These are phyloP conservation scores for Albugo laibachii DNA, from an alignment of 352 stramenopile genomes.

Conservation along the genomic window DNA sequence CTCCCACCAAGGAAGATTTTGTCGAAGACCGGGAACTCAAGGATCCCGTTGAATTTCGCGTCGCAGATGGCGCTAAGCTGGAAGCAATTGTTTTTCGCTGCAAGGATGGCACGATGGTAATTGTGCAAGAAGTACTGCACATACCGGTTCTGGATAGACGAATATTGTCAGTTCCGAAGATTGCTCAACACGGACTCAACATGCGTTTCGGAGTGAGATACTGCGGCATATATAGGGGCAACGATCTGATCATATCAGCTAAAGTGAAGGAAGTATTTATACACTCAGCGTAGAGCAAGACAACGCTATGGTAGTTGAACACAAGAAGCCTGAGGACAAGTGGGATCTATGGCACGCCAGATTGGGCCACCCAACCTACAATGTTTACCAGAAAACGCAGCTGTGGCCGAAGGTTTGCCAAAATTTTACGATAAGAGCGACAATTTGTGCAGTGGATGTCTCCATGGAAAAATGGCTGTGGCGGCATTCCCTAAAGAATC, in stretches of 20 bases:
- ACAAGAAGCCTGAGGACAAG: not conserved
- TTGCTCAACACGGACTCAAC: too few relatives aligned
- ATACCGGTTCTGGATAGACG: slow-evolving; percentile 5
- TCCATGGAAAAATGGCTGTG: too few relatives aligned
- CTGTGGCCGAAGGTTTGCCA: too few relatives aligned
- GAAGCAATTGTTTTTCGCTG: slow-evolving; percentile 1
- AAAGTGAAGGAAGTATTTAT: slow-evolving; percentile 7
- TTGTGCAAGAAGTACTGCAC: slow-evolving; percentile 4
- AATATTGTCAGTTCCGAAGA: too few relatives aligned
- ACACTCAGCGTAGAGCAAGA: slow-evolving; percentile 5
- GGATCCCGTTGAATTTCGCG: slow-evolving; percentile 3
- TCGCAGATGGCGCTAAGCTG: slow-evolving; percentile 6
- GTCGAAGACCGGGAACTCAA: slow-evolving; percentile 1
- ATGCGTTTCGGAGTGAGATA: too few relatives aligned
- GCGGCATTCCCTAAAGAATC: too few relatives aligned
- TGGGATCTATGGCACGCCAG: slow-evolving; percentile 4
- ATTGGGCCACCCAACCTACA: not conserved
- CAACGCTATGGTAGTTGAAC: slow-evolving; percentile 1
- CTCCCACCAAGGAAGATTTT: slow-evolving; percentile 3
- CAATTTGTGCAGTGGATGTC: too few relatives aligned
- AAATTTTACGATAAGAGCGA: too few relatives aligned
- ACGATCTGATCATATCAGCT: slow-evolving; percentile 1
- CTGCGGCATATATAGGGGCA: slow-evolving; percentile 1
- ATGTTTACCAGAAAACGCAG: not conserved
- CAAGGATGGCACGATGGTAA: not conserved